Evolutionary conservation across 257 asterid genomes (phyloP).

Genomic region (Salvia hispanica): DNA sequence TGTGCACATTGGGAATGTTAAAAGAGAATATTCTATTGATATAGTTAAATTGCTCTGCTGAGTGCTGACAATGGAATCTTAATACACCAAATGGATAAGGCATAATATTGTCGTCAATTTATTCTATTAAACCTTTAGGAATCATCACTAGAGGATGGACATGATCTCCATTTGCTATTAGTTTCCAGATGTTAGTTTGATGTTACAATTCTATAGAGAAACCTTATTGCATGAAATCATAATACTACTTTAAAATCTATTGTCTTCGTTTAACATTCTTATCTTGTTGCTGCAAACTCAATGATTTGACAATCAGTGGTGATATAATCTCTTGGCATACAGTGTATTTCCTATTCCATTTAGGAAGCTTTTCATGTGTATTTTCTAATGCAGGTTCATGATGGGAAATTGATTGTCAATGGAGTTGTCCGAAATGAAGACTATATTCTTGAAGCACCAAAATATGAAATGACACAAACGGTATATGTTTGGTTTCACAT

Average conservation of each 20-base stretch:
- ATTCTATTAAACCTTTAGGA: not conserved
- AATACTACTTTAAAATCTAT: not conserved
- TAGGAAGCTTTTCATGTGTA: not conserved
- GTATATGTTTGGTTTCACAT: conserved; percentile 48
- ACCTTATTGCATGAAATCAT: not conserved
- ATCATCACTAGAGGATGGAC: conserved; percentile 8
- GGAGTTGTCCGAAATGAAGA: conserved; percentile 78
- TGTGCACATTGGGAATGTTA: not conserved
- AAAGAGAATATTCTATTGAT: not conserved
- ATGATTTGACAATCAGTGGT: not conserved
- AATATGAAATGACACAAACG: conserved; percentile 76
- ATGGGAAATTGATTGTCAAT: conserved; percentile 87
- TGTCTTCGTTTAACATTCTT: not conserved
- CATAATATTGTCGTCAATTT: not conserved
- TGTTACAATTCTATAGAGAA: not conserved
- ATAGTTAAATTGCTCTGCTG: conserved; percentile 5
- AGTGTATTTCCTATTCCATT: not conserved
- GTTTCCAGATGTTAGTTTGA: not conserved
- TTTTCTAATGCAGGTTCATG: conserved; percentile 66
- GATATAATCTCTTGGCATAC: not conserved
- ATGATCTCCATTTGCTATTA: conserved; percentile 7
- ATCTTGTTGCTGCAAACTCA: conserved; percentile 19
- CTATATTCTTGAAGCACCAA: conserved; percentile 74
- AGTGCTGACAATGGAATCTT: conserved; percentile 7
- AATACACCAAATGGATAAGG: not conserved